Evolutionary conservation across 352 stramenopile genomes (phyloP), one percentile per base, ranked within the genome.

Genomic region (Phytophthora ramorum): DNA sequence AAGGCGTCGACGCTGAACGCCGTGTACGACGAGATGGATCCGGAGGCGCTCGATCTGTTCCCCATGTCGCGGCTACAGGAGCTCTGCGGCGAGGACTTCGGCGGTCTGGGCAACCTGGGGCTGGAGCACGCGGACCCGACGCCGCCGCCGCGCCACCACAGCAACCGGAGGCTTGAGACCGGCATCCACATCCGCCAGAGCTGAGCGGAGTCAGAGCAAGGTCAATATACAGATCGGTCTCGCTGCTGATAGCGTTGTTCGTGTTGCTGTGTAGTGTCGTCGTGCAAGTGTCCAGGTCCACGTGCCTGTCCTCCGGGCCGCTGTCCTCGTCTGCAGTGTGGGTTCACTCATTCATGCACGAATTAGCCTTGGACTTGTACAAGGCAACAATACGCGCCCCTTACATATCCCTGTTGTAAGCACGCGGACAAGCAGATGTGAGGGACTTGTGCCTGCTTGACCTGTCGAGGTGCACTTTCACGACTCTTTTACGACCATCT

Each of bases 131-230:
- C 79, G 1, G 83, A 94, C 51, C 72, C 75, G 22, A 86, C 72
- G 40, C 73, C 81, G 1, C 55, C 51, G 8, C 58, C 67, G 7
- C 62, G 70, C 6, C 74, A 82, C 53, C 61, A 73, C 45, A 70
- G 57, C 44, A 69, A 38, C 51, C 73, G 87, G 49, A 84, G 87
- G n/a, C 82, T 89, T 24, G 89, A 96, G 41, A 85, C 90, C 30
- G 89, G 89, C 16, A 96, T 96, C 55, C 87, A 83, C 60, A 96
- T 96, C 58, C 89, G 89, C 43, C 75, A 92, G 61, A 89, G 76
- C 58, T 91, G 51, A 66, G 28, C 13, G 22, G 14, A 37, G 34
- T 6, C 10, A 16, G 14, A 13, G 34, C 34, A 40, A 40, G 60
- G 58, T 16, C 49, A 57, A 47, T 49, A 57, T 58, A 61, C 58